A percentile compares a stretch with the other conserved stretches of the same genome.
Evolutionary conservation across 2,329 filamentous ascomycete genomes (phyloP).

Genomic region (Fusarium liriodendri): DNA sequence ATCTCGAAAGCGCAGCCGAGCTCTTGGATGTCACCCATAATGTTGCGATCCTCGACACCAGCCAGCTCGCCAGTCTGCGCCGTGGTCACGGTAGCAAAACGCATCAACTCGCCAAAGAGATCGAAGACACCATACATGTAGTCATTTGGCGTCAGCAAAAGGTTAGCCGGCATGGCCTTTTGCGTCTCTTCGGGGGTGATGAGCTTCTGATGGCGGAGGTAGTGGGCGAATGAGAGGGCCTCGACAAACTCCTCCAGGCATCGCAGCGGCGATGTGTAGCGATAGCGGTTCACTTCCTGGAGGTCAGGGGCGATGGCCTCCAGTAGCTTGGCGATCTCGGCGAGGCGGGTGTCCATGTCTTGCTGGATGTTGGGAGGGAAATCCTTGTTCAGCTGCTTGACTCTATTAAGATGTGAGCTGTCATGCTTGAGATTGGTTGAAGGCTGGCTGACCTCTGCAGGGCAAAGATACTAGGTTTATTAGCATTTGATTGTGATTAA

Average conservation of each 20-base stretch:
- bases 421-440: background rate
- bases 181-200: constrained; percentile 74
- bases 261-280: constrained; percentile 83
- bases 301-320: constrained; percentile 77
- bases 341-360: constrained; percentile 76
- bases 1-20: constrained; percentile 82
- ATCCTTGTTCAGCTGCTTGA: constrained; percentile 70
- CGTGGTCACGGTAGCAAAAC: constrained; percentile 90
- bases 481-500: background rate
- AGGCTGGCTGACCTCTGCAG: constrained; percentile 51
- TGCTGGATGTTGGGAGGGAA: constrained; percentile 77
- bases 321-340: constrained; percentile 78
- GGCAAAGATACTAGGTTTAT: constrained; percentile 50
- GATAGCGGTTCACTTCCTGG: constrained; percentile 80
- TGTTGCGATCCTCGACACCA: constrained; percentile 60
- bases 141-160: constrained; percentile 81
- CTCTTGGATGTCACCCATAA: constrained; percentile 84
- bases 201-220: constrained; percentile 81
- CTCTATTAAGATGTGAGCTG: constrained; percentile 57
- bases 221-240: constrained; percentile 88
- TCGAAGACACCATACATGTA: constrained; percentile 94
- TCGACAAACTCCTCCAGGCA: constrained; percentile 96
- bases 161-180: constrained; percentile 59
- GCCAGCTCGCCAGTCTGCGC: constrained; percentile 74
- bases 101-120: constrained; percentile 95